A percentile compares a stretch with the other conserved stretches of the same genome.
Conservation (phyloP, 768 basidiomycete species). For the Phaeotremella fagi region DNA sequence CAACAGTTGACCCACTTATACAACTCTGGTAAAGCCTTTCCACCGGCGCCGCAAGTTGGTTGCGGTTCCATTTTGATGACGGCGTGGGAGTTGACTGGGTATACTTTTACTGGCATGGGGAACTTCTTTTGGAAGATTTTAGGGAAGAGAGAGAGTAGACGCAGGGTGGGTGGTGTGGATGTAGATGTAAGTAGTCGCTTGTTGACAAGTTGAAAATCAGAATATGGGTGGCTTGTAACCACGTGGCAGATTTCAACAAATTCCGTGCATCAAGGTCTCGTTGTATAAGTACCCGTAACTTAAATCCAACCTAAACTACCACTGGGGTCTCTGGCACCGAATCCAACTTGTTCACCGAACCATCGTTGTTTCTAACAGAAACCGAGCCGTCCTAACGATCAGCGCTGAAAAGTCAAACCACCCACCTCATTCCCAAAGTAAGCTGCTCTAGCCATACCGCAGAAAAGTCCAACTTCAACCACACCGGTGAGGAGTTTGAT, state of each 20-base stretch:
- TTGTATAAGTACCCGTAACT: neutral
- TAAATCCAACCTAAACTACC: conserved; percentile 3
- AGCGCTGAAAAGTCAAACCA: neutral
- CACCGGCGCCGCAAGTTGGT: conserved; percentile 36
- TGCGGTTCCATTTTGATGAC: conserved; percentile 15
- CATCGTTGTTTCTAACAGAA: conserved; percentile 22
- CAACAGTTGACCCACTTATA: conserved; percentile 37
- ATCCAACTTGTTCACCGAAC: conserved; percentile 18
- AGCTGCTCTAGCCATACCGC: conserved; percentile 83
- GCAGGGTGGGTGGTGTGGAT: no score
- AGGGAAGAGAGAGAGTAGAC: no score
- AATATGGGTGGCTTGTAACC: no score
- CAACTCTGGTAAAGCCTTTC: conserved; percentile 39
- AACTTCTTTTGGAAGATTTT: no score
- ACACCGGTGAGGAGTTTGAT: conserved; percentile 96
- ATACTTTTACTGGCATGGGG: neutral
- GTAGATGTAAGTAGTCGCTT: no score
- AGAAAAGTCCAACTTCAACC: conserved; percentile 98
- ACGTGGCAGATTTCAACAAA: no score
- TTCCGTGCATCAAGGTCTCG: no score
- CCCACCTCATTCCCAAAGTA: conserved; percentile 61
- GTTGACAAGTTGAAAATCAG: no score
- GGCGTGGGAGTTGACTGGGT: conserved; percentile 2
- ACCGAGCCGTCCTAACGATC: conserved; percentile 35
- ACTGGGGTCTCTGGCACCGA: conserved; percentile 33